Base-by-base conservation (phyloP, 768 basidiomycete genomes). In the Ephemerocybe angulata region DNA sequence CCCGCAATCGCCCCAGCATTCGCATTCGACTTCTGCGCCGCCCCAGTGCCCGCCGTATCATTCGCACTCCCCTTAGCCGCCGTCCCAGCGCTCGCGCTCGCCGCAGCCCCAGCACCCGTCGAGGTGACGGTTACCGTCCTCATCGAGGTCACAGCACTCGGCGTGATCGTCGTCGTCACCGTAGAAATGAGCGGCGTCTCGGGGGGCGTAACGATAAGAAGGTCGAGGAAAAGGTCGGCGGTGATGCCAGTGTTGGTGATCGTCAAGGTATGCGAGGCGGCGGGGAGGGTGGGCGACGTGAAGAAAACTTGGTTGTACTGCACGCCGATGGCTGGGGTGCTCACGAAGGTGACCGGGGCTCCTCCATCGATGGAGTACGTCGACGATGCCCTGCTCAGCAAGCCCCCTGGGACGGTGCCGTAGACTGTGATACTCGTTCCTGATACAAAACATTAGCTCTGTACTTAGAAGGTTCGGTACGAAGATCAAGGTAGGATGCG, bases 181-280 rank as follows among this genome's bases (percentile, higher is more conserved):
- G 54, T 55, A 17, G 54, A 27, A 5, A 55, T 35, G 37, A 28
- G 10, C 12, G 51, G 42, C 7, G 19, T 48, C 13, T 52, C 51
- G 29, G 25, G 27, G n/a, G 54, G 50, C 15, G 17, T 58, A 15
- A 55, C 53, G 52, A 57, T 59, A 17, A 63, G 47, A 25, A 56
- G 54, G 3, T 56, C 61, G 22, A 55, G 42, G 6, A 52, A 51
- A 2, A 60, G 33, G 4, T 31, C 4, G 2, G 24, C 50, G 15
- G 40, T 37, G 22, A 29, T 22, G 49, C 35, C 54, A 15, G 48
- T 29, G 48, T 60, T 35, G 56, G 62, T 63, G 24, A 65, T 55
- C 24, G 60, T 55, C 21, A 65, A 54, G 11, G 61, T 62, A 43
- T 65, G 64, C 13, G 57, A 13, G 10, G 60, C 63, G 12, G 55